These are phyloP conservation scores for Pilatotrama ljubarskyi DNA, from an alignment of 768 basidiomycete genomes.

Conservation along the genomic window DNA sequence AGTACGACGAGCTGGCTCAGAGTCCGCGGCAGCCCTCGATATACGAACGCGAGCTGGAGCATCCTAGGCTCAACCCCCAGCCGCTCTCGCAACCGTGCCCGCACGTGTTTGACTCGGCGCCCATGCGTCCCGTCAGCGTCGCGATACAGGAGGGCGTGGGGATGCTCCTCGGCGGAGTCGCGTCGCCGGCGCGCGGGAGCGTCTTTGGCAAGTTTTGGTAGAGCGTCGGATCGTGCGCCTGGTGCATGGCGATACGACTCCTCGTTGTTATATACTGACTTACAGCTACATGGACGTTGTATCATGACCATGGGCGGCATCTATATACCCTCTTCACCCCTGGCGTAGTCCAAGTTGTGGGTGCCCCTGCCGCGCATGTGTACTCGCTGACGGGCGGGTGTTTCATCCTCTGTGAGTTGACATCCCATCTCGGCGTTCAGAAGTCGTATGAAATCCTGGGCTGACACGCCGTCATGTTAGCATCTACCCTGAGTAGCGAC, in stretches of 20 bases:
- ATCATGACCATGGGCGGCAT: too few species aligned
- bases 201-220: constrained; percentile 68
- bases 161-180: constrained; percentile 50
- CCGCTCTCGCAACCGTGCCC: constrained; percentile 75
- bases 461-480: too few species aligned
- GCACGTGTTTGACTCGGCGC: constrained; percentile 74
- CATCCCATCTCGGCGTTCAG: too few species aligned
- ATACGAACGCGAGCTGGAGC: constrained; percentile 72
- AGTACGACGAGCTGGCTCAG: constrained; percentile 47
- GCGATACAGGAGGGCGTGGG: constrained; percentile 76
- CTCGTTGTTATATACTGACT: not conserved
- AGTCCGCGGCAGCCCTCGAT: constrained; percentile 66
- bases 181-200: constrained; percentile 41
- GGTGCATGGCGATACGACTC: too few species aligned
- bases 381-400: too few species aligned
- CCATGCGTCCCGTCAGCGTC: constrained; percentile 73
- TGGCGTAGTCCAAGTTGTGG: too few species aligned
- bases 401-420: too few species aligned
- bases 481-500: too few species aligned
- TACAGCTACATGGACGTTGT: not conserved
- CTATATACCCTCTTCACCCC: too few species aligned
- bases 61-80: constrained; percentile 43
- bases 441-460: too few species aligned
- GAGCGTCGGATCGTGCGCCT: not conserved
- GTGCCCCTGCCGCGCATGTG: too few species aligned